Evolutionary conservation across 2,329 filamentous ascomycete genomes (phyloP).

Genomic region (Alternaria sp.): DNA sequence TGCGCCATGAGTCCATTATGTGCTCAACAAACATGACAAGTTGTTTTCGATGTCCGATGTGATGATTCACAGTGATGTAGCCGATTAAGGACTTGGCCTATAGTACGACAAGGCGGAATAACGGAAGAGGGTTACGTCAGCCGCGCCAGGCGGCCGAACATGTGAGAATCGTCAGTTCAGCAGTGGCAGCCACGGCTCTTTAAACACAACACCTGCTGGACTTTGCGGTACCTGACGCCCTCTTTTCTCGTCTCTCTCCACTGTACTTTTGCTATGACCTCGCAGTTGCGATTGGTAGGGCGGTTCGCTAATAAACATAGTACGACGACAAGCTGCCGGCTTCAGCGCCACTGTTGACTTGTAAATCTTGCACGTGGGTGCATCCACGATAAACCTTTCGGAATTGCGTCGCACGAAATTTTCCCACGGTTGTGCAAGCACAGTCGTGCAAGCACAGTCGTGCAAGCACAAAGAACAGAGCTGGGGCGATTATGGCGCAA

Average conservation of each 20-base stretch:
- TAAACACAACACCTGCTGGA: slow-evolving; percentile 3
- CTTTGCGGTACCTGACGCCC: too few species aligned
- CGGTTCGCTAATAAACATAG: neutral
- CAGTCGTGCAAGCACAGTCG: neutral
- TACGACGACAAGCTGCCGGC: neutral
- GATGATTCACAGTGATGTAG: too few species aligned
- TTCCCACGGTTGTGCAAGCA: neutral
- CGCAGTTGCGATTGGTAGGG: neutral
- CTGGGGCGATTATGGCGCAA: slow-evolving; percentile 13
- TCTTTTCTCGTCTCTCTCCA: too few species aligned
- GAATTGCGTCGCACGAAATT: neutral
- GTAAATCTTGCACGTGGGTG: neutral
- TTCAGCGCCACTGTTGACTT: neutral
- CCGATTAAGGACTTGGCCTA: too few species aligned
- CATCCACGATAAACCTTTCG: neutral
- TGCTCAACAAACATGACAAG: neutral
- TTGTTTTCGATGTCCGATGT: neutral
- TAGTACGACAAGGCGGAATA: too few species aligned
- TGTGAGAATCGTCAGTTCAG: slow-evolving; percentile 36
- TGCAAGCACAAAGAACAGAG: neutral
- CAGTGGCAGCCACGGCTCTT: slow-evolving; percentile 27
- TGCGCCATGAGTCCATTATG: neutral
- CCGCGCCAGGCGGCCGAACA: slow-evolving; percentile 37
- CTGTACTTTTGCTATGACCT: neutral
- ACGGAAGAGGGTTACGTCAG: slow-evolving; percentile 33